phyloP scores from a whole-genome alignment of 768 basidiomycete genomes.

The Pisolithus microcarpus region DNA sequence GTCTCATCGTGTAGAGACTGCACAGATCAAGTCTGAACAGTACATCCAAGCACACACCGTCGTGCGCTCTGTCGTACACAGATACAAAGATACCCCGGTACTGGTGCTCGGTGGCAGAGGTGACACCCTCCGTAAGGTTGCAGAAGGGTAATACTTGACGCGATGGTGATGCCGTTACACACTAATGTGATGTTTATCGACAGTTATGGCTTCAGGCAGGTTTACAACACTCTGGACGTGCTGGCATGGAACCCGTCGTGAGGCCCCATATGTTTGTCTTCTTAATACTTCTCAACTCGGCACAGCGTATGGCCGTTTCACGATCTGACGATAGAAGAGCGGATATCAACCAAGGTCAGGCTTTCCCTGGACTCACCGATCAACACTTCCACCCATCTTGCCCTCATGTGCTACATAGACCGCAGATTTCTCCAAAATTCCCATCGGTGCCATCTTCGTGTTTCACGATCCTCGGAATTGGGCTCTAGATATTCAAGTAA shows the following conservation, averaged over 20 bases:
- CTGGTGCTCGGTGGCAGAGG: constrained; percentile 80
- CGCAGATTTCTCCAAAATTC: constrained; percentile 65
- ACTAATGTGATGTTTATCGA: constrained; percentile 6
- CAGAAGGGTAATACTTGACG: constrained; percentile 52
- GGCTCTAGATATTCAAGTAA: constrained; percentile 73
- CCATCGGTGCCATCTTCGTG: constrained; percentile 74
- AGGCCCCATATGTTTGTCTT: constrained; percentile 17
- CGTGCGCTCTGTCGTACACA: constrained; percentile 51
- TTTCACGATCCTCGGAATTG: constrained; percentile 89
- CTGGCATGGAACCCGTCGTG: constrained; percentile 77
- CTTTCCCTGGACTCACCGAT: constrained; percentile 8
- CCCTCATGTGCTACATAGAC: constrained; percentile 33
- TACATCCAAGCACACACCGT: constrained; percentile 90
- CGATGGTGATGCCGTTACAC: constrained; percentile 7
- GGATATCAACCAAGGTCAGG: constrained; percentile 48
- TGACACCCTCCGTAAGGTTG: constrained; percentile 73
- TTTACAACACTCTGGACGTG: constrained; percentile 77
- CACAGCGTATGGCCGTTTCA: constrained; percentile 83
- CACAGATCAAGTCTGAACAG: constrained; percentile 62
- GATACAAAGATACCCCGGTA: constrained; percentile 68
- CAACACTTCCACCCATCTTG: constrained; percentile 5
- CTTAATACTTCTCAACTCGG: constrained; percentile 4
- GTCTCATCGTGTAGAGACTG: constrained; percentile 4
- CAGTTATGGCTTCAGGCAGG: constrained; percentile 85
- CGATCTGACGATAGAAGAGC: constrained; percentile 55